These are phyloP conservation scores for Prunella vulgaris DNA, from an alignment of 257 asterid species.

Conservation along the genomic window DNA sequence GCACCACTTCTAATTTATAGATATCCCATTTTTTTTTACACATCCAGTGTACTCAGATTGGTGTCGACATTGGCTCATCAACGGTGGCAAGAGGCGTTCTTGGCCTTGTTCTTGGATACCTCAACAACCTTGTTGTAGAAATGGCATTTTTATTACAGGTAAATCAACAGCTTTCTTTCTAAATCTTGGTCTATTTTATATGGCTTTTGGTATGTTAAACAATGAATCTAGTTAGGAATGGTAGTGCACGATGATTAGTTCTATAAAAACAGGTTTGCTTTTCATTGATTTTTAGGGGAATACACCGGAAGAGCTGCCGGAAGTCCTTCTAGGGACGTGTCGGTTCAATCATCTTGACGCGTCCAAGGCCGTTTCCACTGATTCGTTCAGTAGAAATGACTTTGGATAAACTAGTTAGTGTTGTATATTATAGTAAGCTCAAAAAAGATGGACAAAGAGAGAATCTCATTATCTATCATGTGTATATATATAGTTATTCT, in stretches of 20 bases:
- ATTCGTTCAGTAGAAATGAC: slow-evolving; percentile 24
- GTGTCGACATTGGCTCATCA: slow-evolving; percentile 77
- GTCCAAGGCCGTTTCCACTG: slow-evolving; percentile 48
- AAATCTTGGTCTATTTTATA: neutral
- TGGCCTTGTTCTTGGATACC: slow-evolving; percentile 87
- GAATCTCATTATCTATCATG: slow-evolving; percentile 14
- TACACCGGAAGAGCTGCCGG: slow-evolving; percentile 82
- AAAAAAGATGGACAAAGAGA: slow-evolving; percentile 4
- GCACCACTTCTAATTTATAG: too few species aligned
- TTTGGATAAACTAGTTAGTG: neutral
- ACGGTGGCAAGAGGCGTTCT: slow-evolving; percentile 86
- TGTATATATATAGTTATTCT: neutral
- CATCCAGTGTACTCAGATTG: slow-evolving; percentile 47
- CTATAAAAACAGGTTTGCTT: neutral
- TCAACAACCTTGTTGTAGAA: slow-evolving; percentile 79
- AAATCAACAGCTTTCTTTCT: neutral
- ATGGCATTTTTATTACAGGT: slow-evolving; percentile 97
- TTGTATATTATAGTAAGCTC: neutral
- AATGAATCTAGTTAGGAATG: neutral
- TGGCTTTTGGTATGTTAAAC: neutral
- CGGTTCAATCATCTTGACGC: slow-evolving; percentile 81
- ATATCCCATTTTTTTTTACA: too few species aligned
- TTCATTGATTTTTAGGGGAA: slow-evolving; percentile 49
- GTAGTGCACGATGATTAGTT: neutral
- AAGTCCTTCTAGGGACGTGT: slow-evolving; percentile 73